Base-by-base conservation (phyloP, 208 protist genomes). In the Tritrichomonas foetus region DNA sequence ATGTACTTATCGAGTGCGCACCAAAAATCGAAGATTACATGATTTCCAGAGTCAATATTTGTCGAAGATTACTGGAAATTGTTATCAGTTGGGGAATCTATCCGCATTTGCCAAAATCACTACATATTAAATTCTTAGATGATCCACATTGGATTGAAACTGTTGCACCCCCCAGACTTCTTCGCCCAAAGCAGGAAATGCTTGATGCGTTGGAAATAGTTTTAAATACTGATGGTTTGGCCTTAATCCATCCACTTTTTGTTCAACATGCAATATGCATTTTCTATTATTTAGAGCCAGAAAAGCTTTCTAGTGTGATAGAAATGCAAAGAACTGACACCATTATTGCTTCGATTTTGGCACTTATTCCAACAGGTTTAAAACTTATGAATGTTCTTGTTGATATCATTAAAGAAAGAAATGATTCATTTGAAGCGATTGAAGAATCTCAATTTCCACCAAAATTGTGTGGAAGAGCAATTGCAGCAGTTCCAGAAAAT, bases 1-100 rank as follows among this genome's bases (percentile, higher is more conserved):
- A 5, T 69, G 25, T 69, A n/a, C 13, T 69, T 69, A 69, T 69
- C 5, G 64, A 69, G 8, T 33, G 27, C 27, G 27, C 16, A n/a
- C 64, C 64, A n/a, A 11, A 69, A 69, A n/a, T 69, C 8, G 22
- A 69, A 69, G 64, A 69, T n/a, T 8, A 25, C 11, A 69, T 69
- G 64, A 69, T 69, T 30, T 33, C 64, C 8, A 3, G 22, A n/a
- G 27, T 69, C 8, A n/a, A n/a, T 69, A 25, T 30, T n/a, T 33
- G 3, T n/a, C 11, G 64, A 8, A 16, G 25, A 5, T n/a, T 69
- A 69, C 27, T 69, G 3, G 16, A 69, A 69, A n/a, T 11, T 5
- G 64, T 89, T 3, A 89, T 89, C 33, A 57, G 27, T 89, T 89
- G 78, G 78, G 78, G 78, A 57, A 89, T 89, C 2, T 89, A 89